Evolutionary conservation across 2,329 filamentous ascomycete species (phyloP), one percentile per base, ranked within the genome.

Genomic region (Curvularia spicifera): DNA sequence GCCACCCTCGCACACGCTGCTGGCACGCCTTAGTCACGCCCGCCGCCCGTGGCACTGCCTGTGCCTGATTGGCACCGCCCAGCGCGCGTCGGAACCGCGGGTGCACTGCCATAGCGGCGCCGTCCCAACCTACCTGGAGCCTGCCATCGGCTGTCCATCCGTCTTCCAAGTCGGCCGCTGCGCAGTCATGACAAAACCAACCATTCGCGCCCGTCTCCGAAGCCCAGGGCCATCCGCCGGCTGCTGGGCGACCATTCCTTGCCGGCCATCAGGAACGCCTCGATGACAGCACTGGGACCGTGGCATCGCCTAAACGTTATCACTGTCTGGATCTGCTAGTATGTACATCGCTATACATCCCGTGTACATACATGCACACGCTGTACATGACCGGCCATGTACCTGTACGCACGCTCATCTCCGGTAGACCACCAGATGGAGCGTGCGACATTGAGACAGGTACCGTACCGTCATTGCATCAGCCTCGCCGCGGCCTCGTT

Each of bases 41-140:
- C 28, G 28, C 28, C 9, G 24, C 6, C 24, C 24, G 2, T 26
- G 24, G 24, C 24, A 26, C 24, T 26, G 24, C 24, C 24, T 26
- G 24, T 26, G 24, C 24, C 24, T 26, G 24, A 6, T 26, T 26
- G 24, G 24, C 24, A 26, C 24, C 28, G 28, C 28, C 28, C 28
- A 7, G 5, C 9, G 28, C 28, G 7, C 10, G 60, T 64, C 72
- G 73, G 73, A 68, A 75, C 67, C 40, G 72, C 72, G 73, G 72
- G 70, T 70, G 67, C 67, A 62, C 53, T 58, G 64, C 64, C 62
- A 68, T 67, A 65, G 70, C 70, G 64, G 28, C 28, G 28, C 28
- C 28, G 24, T 6, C 24, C 24, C 24, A 26, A 26, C 24, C 28
- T 31, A 10, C 28, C 28, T 7, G 5, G 9, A 31, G 28, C 28